Evolutionary conservation across 179 eudicot genomes (phyloP).

Genomic region (Nepenthes alata): DNA sequence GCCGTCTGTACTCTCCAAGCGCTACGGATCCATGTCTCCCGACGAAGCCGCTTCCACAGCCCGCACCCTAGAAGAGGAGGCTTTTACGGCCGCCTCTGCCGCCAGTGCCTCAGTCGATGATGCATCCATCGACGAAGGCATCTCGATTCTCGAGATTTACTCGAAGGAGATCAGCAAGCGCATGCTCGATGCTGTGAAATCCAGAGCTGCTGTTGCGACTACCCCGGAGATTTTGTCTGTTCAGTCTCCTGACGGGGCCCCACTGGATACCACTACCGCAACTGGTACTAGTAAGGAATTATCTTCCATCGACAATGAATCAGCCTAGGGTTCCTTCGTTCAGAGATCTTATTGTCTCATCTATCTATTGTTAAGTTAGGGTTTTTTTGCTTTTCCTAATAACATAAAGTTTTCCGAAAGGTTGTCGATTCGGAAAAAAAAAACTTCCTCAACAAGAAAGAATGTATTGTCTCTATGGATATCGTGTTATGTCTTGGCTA

Average conservation of each 20-base stretch:
- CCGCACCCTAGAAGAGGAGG: conserved; percentile 45
- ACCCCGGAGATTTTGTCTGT: conserved; percentile 4
- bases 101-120: conserved; percentile 2
- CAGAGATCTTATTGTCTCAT: too few relatives aligned
- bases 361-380: too few relatives aligned
- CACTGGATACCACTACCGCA: background rate
- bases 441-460: too few relatives aligned
- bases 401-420: too few relatives aligned
- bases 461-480: too few relatives aligned
- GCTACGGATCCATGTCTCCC: conserved; percentile 52
- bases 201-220: conserved; percentile 25
- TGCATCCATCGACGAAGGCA: conserved; percentile 38
- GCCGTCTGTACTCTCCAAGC: conserved; percentile 72
- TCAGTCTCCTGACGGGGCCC: conserved; percentile 4
- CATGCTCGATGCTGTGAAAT: conserved; percentile 62
- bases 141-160: conserved; percentile 67
- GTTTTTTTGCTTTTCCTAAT: too few relatives aligned
- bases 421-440: too few relatives aligned
- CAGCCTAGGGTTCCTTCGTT: conserved; percentile 11
- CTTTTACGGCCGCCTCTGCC: conserved; percentile 25
- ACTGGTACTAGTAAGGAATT: conserved; percentile 20
- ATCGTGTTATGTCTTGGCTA: too few relatives aligned
- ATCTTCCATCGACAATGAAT: conserved; percentile 23
- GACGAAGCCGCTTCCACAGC: conserved; percentile 53
- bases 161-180: conserved; percentile 74